Evolutionary conservation across 441 rosid genomes (phyloP), one percentile per base, ranked within the genome.

Genomic region (Eutrema salsugineum): DNA sequence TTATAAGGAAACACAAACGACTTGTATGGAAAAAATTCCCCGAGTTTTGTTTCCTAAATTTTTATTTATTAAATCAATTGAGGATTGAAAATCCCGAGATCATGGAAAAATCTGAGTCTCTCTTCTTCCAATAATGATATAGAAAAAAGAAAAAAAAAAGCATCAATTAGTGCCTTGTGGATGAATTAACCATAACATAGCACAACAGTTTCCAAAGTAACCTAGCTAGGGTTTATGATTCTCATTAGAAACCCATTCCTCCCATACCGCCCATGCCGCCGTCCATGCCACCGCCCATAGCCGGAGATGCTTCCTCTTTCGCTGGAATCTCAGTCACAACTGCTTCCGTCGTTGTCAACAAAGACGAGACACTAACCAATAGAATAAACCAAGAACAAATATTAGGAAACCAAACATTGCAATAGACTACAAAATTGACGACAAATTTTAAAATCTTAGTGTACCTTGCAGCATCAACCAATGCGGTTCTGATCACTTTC

Each of bases 401-500:
- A 32, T 70, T 70, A 63, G 61, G 16, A 32, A 27, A 16, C 4
- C 35, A 42, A 16, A 6, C 35, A 42, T 27, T 16, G 9, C 15
- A 32, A 47, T 15, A 22, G 48, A 55, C 39, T 24, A 2, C 51
- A 10, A 46, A 48, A 27, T 8, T 20, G 59, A 30, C 6, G 39
- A 48, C 10, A 7, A 27, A 44, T 20, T 38, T 14, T 11, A 3
- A 4, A 47, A 1, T n/a, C 10, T 39, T 14, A 19, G 28, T 33
- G 33, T 71, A 92, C 97, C 97, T 92, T 5, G 97, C 97, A 30
- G 97, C 96, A 77, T 90, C 97, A 46, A 88, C 93, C 80, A 92
- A 75, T 35, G 97, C 97, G 32, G 96, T 92, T 78, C 97, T 87
- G 61, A 90, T 90, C 32, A 90, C 97, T 81, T 92, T 92, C 82